Conservation (phyloP, 805 yeast genomes). For the Dipodascus geniculatus region DNA sequence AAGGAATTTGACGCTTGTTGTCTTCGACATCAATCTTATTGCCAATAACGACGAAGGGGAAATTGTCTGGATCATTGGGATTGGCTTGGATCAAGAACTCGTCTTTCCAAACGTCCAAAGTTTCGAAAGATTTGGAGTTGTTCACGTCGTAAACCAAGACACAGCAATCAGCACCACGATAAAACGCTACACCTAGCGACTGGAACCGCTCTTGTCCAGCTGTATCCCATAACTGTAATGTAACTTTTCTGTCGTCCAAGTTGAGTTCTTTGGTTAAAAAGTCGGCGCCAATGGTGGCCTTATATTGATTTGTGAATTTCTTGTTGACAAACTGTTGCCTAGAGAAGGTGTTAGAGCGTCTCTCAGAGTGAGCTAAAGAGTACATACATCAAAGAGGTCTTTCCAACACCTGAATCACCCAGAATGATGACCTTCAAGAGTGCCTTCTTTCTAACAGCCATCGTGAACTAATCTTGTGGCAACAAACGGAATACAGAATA, state of each 20-base stretch:
- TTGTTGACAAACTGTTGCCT: constrained; percentile 86
- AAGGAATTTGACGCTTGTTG: constrained; percentile 60
- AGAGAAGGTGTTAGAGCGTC: constrained; percentile 5
- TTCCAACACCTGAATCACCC: constrained; percentile 97
- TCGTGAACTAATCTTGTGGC: not conserved
- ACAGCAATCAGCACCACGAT: constrained; percentile 97
- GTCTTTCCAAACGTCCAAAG: constrained; percentile 84
- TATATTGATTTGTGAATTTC: constrained; percentile 89
- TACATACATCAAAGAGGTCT: constrained; percentile 72
- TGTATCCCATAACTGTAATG: constrained; percentile 88
- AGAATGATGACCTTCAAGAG: constrained; percentile 69
- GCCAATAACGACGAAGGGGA: constrained; percentile 92
- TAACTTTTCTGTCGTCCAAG: constrained; percentile 72
- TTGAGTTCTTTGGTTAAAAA: constrained; percentile 83
- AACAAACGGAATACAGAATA: not conserved
- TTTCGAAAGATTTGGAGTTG: constrained; percentile 85
- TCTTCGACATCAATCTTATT: constrained; percentile 94
- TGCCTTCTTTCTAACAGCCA: constrained; percentile 23
- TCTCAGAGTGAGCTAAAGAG: not conserved
- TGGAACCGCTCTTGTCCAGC: constrained; percentile 99
- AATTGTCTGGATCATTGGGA: constrained; percentile 84
- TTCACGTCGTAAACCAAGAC: constrained; percentile 93
- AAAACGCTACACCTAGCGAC: constrained; percentile 91
- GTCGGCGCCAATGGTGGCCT: constrained; percentile 97
- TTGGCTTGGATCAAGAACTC: constrained; percentile 91